phyloP scores from a whole-genome alignment of 805 yeast species.

The Suhomyces kilbournensis region DNA sequence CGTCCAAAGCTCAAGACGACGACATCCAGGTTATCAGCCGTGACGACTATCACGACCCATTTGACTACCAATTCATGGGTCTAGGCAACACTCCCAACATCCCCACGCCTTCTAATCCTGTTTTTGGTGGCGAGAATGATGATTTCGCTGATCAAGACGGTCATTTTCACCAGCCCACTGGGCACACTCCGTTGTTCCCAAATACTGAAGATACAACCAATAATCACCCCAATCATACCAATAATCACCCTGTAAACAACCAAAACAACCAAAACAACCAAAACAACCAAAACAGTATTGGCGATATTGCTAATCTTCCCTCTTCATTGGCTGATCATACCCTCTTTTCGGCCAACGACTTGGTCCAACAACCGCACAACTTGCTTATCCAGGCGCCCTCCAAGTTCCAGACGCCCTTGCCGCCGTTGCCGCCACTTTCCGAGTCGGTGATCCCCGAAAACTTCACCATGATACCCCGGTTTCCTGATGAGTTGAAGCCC shows the following conservation, averaged over 20 bases:
- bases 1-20: conserved; percentile 10
- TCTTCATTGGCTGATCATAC: not conserved
- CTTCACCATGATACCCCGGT: conserved; percentile 11
- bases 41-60: conserved; percentile 9
- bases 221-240: too few species aligned
- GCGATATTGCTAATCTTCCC: not conserved
- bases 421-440: conserved; percentile 28
- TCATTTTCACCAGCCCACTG: conserved; percentile 4
- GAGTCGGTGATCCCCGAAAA: conserved; percentile 28
- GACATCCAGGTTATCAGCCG: conserved; percentile 22
- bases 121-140: conserved; percentile 1
- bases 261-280: not conserved
- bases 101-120: not conserved
- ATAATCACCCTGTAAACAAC: too few species aligned
- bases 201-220: not conserved
- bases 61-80: conserved; percentile 3
- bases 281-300: too few species aligned
- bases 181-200: conserved; percentile 1
- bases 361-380: not conserved
- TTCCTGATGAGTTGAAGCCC: conserved; percentile 1
- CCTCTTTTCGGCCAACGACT: not conserved
- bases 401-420: conserved; percentile 16
- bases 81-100: not conserved
- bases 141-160: not conserved
- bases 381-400: not conserved